These are phyloP conservation scores for Cordyceps militaris DNA, from an alignment of 2,329 filamentous ascomycete species.

Conservation along the genomic window DNA sequence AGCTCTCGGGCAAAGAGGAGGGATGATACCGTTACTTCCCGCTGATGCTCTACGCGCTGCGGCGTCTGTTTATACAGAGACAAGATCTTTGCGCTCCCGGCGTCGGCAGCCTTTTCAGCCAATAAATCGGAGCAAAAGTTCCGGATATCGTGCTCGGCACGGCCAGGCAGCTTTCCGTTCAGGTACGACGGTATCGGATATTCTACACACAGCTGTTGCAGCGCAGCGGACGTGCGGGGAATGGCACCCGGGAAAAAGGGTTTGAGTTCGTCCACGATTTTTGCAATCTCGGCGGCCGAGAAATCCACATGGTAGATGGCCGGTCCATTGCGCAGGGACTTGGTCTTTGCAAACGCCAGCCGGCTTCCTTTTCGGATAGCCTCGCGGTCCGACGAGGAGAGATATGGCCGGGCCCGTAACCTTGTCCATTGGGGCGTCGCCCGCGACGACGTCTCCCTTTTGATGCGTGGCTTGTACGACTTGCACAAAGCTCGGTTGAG, in stretches of 20 bases:
- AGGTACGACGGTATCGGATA: conserved; percentile 21
- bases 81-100: conserved; percentile 18
- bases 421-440: neutral
- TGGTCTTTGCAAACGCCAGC: neutral
- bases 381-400: neutral
- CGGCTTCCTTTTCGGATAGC: neutral
- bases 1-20: conserved; percentile 45
- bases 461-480: neutral
- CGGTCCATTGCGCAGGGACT: neutral
- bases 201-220: conserved; percentile 17
- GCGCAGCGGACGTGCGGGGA: conserved; percentile 12
- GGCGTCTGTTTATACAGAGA: conserved; percentile 18
- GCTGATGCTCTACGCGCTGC: neutral
- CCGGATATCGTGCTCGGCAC: conserved; percentile 22
- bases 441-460: neutral
- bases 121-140: conserved; percentile 28
- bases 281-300: conserved; percentile 28
- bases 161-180: conserved; percentile 18
- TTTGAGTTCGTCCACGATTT: conserved; percentile 20
- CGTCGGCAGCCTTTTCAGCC: conserved; percentile 15
- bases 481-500: neutral
- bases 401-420: neutral
- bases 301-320: conserved; percentile 41
- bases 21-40: conserved; percentile 25
- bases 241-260: conserved; percentile 12